Conservation (phyloP, 441 rosid genomes). For the Iberis amara region DNA sequence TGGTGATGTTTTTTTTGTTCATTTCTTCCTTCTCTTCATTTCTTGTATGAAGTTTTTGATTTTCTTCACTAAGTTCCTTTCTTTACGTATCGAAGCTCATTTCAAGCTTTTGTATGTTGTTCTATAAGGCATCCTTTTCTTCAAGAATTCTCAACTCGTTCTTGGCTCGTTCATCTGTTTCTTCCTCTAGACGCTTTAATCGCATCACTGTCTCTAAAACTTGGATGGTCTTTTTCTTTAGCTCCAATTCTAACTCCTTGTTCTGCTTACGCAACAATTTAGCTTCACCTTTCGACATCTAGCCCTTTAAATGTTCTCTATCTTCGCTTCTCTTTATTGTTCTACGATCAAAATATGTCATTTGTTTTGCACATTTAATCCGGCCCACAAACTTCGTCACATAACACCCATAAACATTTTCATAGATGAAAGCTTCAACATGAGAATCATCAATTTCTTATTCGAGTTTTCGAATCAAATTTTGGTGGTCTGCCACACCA, state of each 20-base stretch:
- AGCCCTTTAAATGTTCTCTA: neutral
- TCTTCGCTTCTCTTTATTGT: constrained; percentile 37
- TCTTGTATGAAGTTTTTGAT: neutral
- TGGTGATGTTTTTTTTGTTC: neutral
- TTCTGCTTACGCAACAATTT: constrained; percentile 4
- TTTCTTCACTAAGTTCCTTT: neutral
- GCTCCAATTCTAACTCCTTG: neutral
- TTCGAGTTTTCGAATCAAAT: constrained; percentile 40
- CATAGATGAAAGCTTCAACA: constrained; percentile 45
- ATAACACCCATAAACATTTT: constrained; percentile 47
- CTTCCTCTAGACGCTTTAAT: neutral
- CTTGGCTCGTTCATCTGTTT: neutral
- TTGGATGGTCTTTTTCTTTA: constrained; percentile 29
- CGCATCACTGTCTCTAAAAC: constrained; percentile 17
- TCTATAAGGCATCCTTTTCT: constrained; percentile 1
- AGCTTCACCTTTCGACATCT: neutral
- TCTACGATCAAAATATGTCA: constrained; percentile 34
- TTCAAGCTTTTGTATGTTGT: constrained; percentile 12
- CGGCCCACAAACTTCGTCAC: constrained; percentile 40
- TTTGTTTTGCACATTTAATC: constrained; percentile 31
- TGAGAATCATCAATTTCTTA: constrained; percentile 43
- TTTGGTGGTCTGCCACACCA: constrained; percentile 38
- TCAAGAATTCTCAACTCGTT: neutral
- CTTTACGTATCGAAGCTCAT: no score
- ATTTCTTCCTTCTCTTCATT: neutral